Conservation (phyloP, 2,329 filamentous ascomycete genomes). For the Aureobasidium sp. region DNA sequence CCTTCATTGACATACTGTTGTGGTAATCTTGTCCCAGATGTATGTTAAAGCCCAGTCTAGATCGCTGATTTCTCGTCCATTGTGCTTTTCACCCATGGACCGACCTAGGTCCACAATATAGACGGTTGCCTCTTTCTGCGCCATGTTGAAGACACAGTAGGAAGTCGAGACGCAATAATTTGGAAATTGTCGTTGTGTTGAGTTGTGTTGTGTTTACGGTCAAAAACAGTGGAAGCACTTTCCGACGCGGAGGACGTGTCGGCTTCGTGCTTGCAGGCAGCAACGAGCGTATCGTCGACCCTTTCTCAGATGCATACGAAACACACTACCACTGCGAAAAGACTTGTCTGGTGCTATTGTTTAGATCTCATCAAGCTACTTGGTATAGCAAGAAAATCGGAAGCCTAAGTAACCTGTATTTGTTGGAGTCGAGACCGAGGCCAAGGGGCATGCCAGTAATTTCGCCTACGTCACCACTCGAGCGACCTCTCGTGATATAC, state of each 20-base stretch:
- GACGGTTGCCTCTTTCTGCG: conserved; percentile 85
- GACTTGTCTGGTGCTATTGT: not conserved
- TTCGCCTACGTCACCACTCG: conserved; percentile 10
- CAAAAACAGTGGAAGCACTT: not conserved
- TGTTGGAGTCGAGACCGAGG: not conserved
- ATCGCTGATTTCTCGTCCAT: conserved; percentile 68
- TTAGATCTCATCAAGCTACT: not conserved
- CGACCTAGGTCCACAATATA: conserved; percentile 84
- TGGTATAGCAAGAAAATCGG: not conserved
- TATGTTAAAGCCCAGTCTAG: conserved; percentile 87
- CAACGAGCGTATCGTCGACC: conserved; percentile 5
- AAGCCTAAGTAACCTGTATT: not conserved
- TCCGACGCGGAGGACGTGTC: conserved; percentile 10
- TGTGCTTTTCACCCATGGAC: conserved; percentile 70
- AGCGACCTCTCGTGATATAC: conserved; percentile 8
- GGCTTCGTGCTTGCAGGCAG: conserved; percentile 15
- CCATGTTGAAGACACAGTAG: conserved; percentile 50
- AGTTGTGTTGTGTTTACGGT: conserved; percentile 4
- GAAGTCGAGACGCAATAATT: not conserved
- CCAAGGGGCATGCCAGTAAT: not conserved
- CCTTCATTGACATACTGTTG: conserved; percentile 50
- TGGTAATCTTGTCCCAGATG: conserved; percentile 87
- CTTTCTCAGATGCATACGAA: not conserved
- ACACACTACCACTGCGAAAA: not conserved
- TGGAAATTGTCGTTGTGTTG: not conserved